Conservation (phyloP, 345 rosid species). For the Eucalyptus cloeziana region DNA sequence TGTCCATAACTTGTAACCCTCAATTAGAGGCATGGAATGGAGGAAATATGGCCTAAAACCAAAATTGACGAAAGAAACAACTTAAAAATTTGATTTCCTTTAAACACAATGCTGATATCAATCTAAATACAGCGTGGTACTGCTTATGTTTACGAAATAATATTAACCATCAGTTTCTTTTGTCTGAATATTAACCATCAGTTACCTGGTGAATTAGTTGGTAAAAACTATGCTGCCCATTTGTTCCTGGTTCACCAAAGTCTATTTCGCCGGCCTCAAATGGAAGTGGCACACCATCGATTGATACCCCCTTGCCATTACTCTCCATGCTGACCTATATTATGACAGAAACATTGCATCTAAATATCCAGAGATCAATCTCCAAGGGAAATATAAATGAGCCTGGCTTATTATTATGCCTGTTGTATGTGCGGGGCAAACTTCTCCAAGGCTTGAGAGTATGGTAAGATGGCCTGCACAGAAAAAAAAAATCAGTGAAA, state of each 20-base stretch:
- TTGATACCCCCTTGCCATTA: conserved; percentile 96
- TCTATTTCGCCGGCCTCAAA: conserved; percentile 93
- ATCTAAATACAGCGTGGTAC: not conserved
- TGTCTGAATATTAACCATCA: not conserved
- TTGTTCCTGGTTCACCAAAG: conserved; percentile 98
- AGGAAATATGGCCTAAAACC: not conserved
- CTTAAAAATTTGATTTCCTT: not conserved
- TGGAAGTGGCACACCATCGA: conserved; percentile 79
- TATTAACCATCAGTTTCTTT: not conserved
- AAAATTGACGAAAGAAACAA: not conserved
- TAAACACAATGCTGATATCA: not conserved
- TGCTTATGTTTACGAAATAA: not conserved
- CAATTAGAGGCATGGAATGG: not conserved
- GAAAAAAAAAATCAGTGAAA: not conserved
- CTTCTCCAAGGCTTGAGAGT: conserved; percentile 93
- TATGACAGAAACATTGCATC: not conserved
- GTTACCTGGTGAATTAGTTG: conserved; percentile 97
- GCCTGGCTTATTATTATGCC: conserved; percentile 18
- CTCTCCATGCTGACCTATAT: conserved; percentile 98
- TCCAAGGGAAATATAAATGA: not conserved
- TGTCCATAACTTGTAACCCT: not conserved
- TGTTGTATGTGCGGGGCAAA: conserved; percentile 95
- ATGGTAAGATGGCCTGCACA: conserved; percentile 86
- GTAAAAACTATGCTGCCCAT: conserved; percentile 98
- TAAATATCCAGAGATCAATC: not conserved